A percentile compares a stretch with the other conserved stretches of the same genome.
Evolutionary conservation across 345 rosid genomes (phyloP).

Genomic region (Populus nigra): DNA sequence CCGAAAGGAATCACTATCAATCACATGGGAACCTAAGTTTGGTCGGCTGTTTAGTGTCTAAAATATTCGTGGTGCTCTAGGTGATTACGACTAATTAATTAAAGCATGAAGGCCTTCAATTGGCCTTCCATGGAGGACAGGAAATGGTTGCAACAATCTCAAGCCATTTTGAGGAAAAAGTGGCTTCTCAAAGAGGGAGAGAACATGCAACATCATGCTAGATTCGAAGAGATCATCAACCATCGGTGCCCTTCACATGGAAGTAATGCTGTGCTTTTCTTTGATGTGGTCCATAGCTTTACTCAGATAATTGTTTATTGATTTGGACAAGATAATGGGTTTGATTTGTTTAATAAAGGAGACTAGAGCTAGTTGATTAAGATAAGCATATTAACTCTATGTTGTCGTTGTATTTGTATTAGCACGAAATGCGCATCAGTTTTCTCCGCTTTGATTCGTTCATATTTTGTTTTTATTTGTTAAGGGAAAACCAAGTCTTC

Average conservation of each 20-base stretch:
- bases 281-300: slow-evolving; percentile 40
- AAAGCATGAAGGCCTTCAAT: background rate
- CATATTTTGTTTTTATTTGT: slow-evolving; percentile 2
- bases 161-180: slow-evolving; percentile 37
- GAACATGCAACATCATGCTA: slow-evolving; percentile 43
- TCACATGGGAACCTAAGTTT: slow-evolving; percentile 51
- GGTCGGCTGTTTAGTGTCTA: slow-evolving; percentile 47
- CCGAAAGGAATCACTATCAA: slow-evolving; percentile 44
- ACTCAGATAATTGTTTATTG: slow-evolving; percentile 10
- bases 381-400: slow-evolving; percentile 1
- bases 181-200: slow-evolving; percentile 28
- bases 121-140: background rate
- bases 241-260: slow-evolving; percentile 48
- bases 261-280: slow-evolving; percentile 6
- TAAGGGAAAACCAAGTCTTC: slow-evolving; percentile 29
- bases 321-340: slow-evolving; percentile 23
- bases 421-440: slow-evolving; percentile 22
- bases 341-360: slow-evolving; percentile 28
- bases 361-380: slow-evolving; percentile 13
- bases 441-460: slow-evolving; percentile 20
- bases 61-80: slow-evolving; percentile 37
- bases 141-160: slow-evolving; percentile 33
- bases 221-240: slow-evolving; percentile 37
- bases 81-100: slow-evolving; percentile 30
- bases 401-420: slow-evolving; percentile 1